phyloP scores from a whole-genome alignment of 2,329 filamentous ascomycete genomes.

The Aspergillus unguis region DNA sequence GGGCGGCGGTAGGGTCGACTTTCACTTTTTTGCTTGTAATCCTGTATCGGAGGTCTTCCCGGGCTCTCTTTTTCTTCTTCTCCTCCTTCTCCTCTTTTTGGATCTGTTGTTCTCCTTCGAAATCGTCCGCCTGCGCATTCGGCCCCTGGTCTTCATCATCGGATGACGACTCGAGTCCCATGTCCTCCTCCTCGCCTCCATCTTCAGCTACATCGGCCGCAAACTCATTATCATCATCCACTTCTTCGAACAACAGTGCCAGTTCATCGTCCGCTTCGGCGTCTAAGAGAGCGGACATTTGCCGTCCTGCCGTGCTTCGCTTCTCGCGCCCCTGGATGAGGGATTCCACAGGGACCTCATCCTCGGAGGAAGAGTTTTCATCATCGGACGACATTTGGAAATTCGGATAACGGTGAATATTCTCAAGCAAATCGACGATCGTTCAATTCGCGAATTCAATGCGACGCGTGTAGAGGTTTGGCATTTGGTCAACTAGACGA shows the following conservation, averaged over 20 bases:
- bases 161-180: slow-evolving; percentile 80
- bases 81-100: slow-evolving; percentile 71
- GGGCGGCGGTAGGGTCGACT: slow-evolving; percentile 56
- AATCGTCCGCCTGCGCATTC: slow-evolving; percentile 57
- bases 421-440: not conserved
- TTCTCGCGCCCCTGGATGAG: slow-evolving; percentile 55
- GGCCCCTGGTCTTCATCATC: slow-evolving; percentile 74
- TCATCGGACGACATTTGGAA: slow-evolving; percentile 25
- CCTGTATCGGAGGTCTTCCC: slow-evolving; percentile 63
- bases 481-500: not conserved
- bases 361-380: slow-evolving; percentile 21
- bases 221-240: slow-evolving; percentile 52
- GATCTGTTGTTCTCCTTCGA: slow-evolving; percentile 84
- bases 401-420: not conserved
- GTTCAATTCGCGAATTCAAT: not conserved
- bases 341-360: slow-evolving; percentile 32
- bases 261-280: slow-evolving; percentile 67
- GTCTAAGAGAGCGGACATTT: slow-evolving; percentile 73
- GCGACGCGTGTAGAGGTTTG: not conserved
- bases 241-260: slow-evolving; percentile 64
- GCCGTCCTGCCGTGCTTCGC: slow-evolving; percentile 78
- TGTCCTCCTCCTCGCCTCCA: slow-evolving; percentile 64
- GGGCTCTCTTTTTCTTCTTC: slow-evolving; percentile 76
- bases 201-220: slow-evolving; percentile 40
- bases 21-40: slow-evolving; percentile 67